phyloP scores from a whole-genome alignment of 2,329 filamentous ascomycete genomes.

The Hypoxylon sp. region DNA sequence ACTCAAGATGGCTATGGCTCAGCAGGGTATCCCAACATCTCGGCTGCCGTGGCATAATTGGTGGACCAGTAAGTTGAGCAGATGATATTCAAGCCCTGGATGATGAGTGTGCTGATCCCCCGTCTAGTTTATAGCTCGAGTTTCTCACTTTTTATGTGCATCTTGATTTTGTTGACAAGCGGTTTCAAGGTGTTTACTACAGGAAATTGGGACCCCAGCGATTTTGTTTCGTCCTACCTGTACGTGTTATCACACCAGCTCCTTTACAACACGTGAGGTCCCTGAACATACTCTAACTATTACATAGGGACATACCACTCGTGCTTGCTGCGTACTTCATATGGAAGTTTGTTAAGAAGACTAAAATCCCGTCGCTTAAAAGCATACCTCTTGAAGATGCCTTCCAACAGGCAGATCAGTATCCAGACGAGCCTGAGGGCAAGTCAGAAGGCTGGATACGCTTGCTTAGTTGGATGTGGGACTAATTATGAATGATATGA shows the following conservation, averaged over 20 bases:
- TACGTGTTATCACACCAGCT: slow-evolving; percentile 57
- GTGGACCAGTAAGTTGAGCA: slow-evolving; percentile 68
- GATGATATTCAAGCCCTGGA: background rate
- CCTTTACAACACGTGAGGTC: background rate
- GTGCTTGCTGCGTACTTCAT: slow-evolving; percentile 69
- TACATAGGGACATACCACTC: slow-evolving; percentile 70
- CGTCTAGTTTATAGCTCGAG: slow-evolving; percentile 72
- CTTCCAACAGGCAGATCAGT: slow-evolving; percentile 62
- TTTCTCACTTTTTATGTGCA: slow-evolving; percentile 70
- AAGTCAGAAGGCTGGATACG: slow-evolving; percentile 52
- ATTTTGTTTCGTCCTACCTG: slow-evolving; percentile 75
- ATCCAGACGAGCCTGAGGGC: slow-evolving; percentile 52
- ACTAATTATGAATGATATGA: slow-evolving; percentile 31
- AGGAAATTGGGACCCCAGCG: slow-evolving; percentile 70
- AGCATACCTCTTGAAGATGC: slow-evolving; percentile 68
- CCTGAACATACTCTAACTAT: slow-evolving; percentile 16
- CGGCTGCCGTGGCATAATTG: slow-evolving; percentile 74
- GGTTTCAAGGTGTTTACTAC: slow-evolving; percentile 75
- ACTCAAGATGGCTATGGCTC: slow-evolving; percentile 67
- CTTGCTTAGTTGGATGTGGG: slow-evolving; percentile 58
- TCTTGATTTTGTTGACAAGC: slow-evolving; percentile 77
- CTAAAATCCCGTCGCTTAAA: slow-evolving; percentile 66
- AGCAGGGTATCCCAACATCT: slow-evolving; percentile 65
- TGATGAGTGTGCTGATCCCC: slow-evolving; percentile 17
- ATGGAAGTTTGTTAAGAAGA: slow-evolving; percentile 78